A percentile compares a stretch with the other conserved stretches of the same genome.
Conservation (phyloP, 768 basidiomycete species). For the Kwoniella sp. region DNA sequence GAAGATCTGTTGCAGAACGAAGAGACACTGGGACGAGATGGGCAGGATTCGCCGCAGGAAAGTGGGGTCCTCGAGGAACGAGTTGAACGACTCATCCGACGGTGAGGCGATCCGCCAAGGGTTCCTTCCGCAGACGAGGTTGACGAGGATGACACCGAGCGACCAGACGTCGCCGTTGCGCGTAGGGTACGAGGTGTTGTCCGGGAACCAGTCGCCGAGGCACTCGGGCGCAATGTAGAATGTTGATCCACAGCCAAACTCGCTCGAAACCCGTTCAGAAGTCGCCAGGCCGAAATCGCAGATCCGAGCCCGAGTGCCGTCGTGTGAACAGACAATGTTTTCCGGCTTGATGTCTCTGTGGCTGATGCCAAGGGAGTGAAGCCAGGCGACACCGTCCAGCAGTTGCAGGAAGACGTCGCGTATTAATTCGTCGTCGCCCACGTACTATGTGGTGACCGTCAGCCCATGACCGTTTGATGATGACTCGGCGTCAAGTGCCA, state of each 20-base stretch:
- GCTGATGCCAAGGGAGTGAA: slow-evolving; percentile 42
- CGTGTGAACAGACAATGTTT: slow-evolving; percentile 54
- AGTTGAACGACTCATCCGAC: slow-evolving; percentile 68
- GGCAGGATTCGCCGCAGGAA: slow-evolving; percentile 67
- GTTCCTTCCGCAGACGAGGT: slow-evolving; percentile 69
- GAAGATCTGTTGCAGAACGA: slow-evolving; percentile 68
- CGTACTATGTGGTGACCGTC: slow-evolving; percentile 39
- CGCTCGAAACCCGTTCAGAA: slow-evolving; percentile 35
- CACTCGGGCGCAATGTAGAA: slow-evolving; percentile 53
- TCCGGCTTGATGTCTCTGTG: slow-evolving; percentile 49
- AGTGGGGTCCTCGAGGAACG: slow-evolving; percentile 64
- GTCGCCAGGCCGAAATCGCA: slow-evolving; percentile 51
- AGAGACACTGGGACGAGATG: slow-evolving; percentile 63
- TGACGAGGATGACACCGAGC: slow-evolving; percentile 70
- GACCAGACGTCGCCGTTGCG: slow-evolving; percentile 94
- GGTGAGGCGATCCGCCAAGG: slow-evolving; percentile 70
- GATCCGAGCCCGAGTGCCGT: slow-evolving; percentile 34
- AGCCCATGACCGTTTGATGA: too few species aligned
- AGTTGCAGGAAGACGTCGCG: slow-evolving; percentile 86
- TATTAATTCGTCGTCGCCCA: slow-evolving; percentile 63
- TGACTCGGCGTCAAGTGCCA: too few species aligned
- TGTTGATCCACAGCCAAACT: slow-evolving; percentile 50
- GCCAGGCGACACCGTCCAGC: slow-evolving; percentile 68
- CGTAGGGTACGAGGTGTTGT: slow-evolving; percentile 60
- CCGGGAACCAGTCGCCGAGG: slow-evolving; percentile 56